These are phyloP conservation scores for Saturnispora gosingensis DNA, from an alignment of 805 yeast genomes.

Conservation along the genomic window DNA sequence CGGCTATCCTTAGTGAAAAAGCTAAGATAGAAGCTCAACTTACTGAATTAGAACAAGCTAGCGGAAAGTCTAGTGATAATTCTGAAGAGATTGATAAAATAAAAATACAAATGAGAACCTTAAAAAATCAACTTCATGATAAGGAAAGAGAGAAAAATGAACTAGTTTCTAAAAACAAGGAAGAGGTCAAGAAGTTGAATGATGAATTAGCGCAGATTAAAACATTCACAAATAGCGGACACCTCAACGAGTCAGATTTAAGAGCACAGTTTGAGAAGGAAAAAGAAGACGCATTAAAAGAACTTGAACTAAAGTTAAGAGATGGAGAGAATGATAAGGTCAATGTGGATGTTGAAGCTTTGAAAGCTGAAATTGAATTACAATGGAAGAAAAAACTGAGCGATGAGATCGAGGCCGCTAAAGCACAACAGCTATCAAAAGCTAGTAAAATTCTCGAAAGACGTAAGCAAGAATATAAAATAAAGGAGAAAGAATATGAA, in stretches of 20 bases:
- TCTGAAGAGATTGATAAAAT: conserved; percentile 14
- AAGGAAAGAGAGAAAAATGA: conserved; percentile 7
- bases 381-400: conserved; percentile 24
- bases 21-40: conserved; percentile 16
- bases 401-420: conserved; percentile 25
- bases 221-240: neutral
- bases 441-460: conserved; percentile 29
- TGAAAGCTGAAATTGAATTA: conserved; percentile 20
- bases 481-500: conserved; percentile 26
- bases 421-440: conserved; percentile 31
- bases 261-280: conserved; percentile 15
- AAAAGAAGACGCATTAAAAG: conserved; percentile 15
- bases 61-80: conserved; percentile 4
- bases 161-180: neutral
- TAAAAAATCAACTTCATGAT: conserved; percentile 12
- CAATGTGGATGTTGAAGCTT: conserved; percentile 8
- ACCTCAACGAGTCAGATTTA: neutral
- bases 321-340: conserved; percentile 2
- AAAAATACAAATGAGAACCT: conserved; percentile 14
- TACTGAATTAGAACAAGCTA: conserved; percentile 12
- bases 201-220: conserved; percentile 1
- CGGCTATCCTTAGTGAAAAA: conserved; percentile 10
- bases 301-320: conserved; percentile 17
- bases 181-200: neutral
- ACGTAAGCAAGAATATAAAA: conserved; percentile 27